phyloP scores from a whole-genome alignment of 2,329 filamentous ascomycete species.

The Aureobasidium sp. region DNA sequence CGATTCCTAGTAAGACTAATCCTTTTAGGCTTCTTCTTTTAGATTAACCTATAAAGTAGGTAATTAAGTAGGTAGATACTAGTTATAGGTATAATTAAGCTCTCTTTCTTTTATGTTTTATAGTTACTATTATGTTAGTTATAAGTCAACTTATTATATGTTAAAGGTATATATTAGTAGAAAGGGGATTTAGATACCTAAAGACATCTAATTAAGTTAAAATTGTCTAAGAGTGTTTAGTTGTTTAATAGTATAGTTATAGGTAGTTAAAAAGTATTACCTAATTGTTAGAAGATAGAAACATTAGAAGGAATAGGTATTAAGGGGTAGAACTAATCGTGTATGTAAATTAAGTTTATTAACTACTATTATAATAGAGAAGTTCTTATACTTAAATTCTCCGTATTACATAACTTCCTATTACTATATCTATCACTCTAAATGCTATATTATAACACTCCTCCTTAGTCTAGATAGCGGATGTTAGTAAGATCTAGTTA shows the following conservation, averaged over 20 bases:
- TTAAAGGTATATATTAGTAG: neutral
- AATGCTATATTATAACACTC: neutral
- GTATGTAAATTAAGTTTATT: neutral
- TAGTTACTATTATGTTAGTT: neutral
- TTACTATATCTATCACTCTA: neutral
- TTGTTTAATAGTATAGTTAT: no score
- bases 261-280: neutral
- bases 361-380: neutral
- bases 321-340: neutral
- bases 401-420: neutral
- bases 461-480: neutral
- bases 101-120: neutral
- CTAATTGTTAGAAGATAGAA: neutral
- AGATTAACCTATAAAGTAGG: neutral
- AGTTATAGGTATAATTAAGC: neutral
- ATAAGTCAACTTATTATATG: neutral
- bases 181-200: neutral
- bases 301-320: neutral
- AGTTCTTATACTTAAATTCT: neutral
- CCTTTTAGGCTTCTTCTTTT: neutral
- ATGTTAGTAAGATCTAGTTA: neutral
- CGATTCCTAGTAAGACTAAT: no score
- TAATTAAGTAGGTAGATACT: neutral
- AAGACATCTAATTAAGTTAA: no score
- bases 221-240: no score